Evolutionary conservation across 2,329 filamentous ascomycete species (phyloP), one percentile per base, ranked within the genome.

Genomic region (Penicillium brevicompactum): DNA sequence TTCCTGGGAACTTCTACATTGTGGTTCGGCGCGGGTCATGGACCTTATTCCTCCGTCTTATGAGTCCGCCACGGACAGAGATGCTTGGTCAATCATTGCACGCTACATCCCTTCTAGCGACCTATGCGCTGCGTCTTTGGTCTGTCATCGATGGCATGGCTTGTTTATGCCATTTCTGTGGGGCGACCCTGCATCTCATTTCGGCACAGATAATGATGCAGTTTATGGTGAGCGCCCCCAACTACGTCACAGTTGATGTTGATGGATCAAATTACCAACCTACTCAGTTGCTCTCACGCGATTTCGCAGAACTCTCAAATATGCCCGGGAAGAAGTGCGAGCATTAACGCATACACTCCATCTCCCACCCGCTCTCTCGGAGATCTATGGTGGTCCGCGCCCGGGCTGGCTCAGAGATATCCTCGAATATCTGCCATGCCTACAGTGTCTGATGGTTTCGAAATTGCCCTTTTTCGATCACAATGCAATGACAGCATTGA

Each of bases 151-250:
- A 74, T 86, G 84, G 83, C 82, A 86, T 63, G 64, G 71, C 27
- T 79, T 81, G n/a, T 86, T 86, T 60, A 77, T 80, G 49, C 82
- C 82, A 2, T 79, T 82, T 58, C 75, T 87, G 1, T 87, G 84
- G 84, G 84, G 84, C 14, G 81, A 83, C 63, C 84, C 84, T 18
- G 83, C 84, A 0, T 85, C 83, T 8, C 84, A 87, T 67, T 87
- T 87, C 65, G 82, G 81, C 30, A 76, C 77, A 2, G 78, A 85
- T 49, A 83, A 86, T 63, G 84, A 86, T 64, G 80, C 79, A 8
- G 82, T 86, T 30, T 86, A 86, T 63, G 79, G 81, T 76, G 66
- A 59, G 58, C 48, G 13, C 24, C 24, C 24, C 24, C 5, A 18
- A 31, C 22, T n/a, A 24, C 16, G 18, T 24, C 27, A 13, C 13